These are phyloP conservation scores for button mushroom (Agaricus bisporus) DNA, from an alignment of 768 basidiomycete species.

Conservation along the genomic window DNA sequence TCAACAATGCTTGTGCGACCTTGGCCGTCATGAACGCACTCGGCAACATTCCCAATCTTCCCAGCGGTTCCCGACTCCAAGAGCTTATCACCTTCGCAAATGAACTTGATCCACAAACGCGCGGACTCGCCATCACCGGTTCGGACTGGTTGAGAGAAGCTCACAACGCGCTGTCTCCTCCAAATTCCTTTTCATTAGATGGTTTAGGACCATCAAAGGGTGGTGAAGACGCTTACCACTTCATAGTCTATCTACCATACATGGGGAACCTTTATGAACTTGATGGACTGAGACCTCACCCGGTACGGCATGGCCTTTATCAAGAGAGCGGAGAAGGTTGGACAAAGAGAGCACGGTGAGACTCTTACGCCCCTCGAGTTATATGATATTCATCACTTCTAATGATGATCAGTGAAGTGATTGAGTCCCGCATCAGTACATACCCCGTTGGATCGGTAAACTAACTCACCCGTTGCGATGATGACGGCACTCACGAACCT, in stretches of 20 bases:
- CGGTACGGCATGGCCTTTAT: constrained; percentile 77
- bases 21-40: constrained; percentile 89
- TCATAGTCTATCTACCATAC: constrained; percentile 87
- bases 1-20: constrained; percentile 97
- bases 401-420: constrained; percentile 53
- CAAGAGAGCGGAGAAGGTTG: constrained; percentile 72
- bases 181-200: constrained; percentile 81
- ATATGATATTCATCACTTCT: constrained; percentile 15
- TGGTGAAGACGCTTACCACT: constrained; percentile 88
- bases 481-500: not conserved
- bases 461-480: constrained; percentile 14
- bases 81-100: constrained; percentile 73
- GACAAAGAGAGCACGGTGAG: constrained; percentile 73
- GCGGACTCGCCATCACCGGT: constrained; percentile 76
- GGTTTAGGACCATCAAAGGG: constrained; percentile 67
- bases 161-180: constrained; percentile 92
- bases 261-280: constrained; percentile 87
- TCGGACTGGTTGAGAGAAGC: constrained; percentile 76
- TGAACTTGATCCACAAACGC: constrained; percentile 84
- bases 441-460: constrained; percentile 86
- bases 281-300: constrained; percentile 78
- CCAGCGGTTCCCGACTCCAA: constrained; percentile 58
- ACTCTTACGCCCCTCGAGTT: constrained; percentile 11
- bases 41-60: constrained; percentile 67
- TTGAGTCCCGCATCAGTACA: constrained; percentile 83